phyloP scores from a whole-genome alignment of 257 asterid species.

The Leonotis leonurus region DNA sequence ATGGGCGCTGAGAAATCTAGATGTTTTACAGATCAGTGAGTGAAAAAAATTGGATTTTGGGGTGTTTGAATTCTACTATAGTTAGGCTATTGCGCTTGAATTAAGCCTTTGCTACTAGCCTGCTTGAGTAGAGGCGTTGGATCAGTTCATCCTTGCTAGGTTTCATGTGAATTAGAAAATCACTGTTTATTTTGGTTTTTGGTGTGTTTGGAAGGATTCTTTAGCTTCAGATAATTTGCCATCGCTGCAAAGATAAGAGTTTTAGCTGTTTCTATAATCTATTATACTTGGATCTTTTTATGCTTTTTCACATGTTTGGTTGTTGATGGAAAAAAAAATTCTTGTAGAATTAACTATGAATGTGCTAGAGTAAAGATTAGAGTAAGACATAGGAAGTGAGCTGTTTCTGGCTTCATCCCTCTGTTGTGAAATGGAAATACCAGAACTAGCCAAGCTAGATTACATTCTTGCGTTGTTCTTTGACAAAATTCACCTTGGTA shows the following conservation, averaged over 20 bases:
- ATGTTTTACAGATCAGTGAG: not conserved
- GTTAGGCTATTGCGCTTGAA: slow-evolving; percentile 5
- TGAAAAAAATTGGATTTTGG: not conserved
- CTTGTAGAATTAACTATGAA: not conserved
- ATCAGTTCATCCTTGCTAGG: not conserved
- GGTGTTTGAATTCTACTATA: not conserved
- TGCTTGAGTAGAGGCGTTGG: not conserved
- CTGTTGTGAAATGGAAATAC: not conserved
- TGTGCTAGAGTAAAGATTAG: not conserved
- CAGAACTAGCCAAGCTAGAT: not conserved
- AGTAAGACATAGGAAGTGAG: not conserved
- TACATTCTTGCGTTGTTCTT: not conserved
- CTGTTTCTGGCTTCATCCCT: not conserved
- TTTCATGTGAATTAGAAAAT: slow-evolving; percentile 2
- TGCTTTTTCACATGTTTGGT: no score
- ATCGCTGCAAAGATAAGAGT: not conserved
- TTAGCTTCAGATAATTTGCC: not conserved
- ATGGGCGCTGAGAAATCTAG: not conserved
- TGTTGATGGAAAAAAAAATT: not conserved
- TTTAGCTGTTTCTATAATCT: not conserved
- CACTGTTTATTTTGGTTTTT: not conserved
- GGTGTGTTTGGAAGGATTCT: not conserved
- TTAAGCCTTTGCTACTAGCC: not conserved
- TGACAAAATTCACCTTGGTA: not conserved
- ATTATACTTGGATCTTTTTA: not conserved